Conservation (phyloP, 495 filamentous ascomycete genomes). For the Penicillium waksmanii region DNA sequence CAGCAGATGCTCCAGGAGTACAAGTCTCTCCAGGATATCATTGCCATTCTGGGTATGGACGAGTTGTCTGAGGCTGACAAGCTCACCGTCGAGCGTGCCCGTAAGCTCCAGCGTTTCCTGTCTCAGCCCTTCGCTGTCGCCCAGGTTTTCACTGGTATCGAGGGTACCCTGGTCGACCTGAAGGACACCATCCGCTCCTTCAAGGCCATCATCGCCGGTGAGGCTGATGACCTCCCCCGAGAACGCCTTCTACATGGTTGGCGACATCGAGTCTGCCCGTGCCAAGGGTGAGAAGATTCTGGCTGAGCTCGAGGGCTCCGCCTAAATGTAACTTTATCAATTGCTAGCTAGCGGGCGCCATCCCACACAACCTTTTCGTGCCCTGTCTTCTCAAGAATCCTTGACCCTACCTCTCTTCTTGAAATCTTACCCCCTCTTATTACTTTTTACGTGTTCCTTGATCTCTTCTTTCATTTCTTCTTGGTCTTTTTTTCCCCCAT, state of each 20-base stretch:
- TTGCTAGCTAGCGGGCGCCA: constrained; percentile 34
- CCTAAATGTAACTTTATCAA: constrained; percentile 58
- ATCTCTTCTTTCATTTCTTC: constrained; percentile 22
- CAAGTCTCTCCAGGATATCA: constrained; percentile 99
- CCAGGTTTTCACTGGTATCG: constrained; percentile 98
- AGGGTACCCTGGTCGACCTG: constrained; percentile 94
- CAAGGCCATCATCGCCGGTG: constrained; percentile 95
- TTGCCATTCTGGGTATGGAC: constrained; percentile 99
- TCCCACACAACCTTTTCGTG: not conserved
- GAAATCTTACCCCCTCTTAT: constrained; percentile 2
- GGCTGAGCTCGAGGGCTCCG: constrained; percentile 81
- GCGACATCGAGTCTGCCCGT: constrained; percentile 88
- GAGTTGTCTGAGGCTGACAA: constrained; percentile 98
- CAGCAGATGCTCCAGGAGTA: constrained; percentile 99
- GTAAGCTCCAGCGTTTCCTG: constrained; percentile 99
- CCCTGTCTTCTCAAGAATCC: constrained; percentile 15
- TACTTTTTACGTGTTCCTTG: constrained; percentile 17
- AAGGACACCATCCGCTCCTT: constrained; percentile 98
- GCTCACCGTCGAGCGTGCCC: constrained; percentile 99
- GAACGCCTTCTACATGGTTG: constrained; percentile 98
- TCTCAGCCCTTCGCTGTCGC: constrained; percentile 98
- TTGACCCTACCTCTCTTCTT: constrained; percentile 27
- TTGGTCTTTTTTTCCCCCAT: constrained; percentile 19
- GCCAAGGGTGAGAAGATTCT: constrained; percentile 99
- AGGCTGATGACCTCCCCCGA: constrained; percentile 96